A percentile compares a stretch with the other conserved stretches of the same genome.
Evolutionary conservation across 495 filamentous ascomycete species (phyloP).

Genomic region (Xylaria venustula): DNA sequence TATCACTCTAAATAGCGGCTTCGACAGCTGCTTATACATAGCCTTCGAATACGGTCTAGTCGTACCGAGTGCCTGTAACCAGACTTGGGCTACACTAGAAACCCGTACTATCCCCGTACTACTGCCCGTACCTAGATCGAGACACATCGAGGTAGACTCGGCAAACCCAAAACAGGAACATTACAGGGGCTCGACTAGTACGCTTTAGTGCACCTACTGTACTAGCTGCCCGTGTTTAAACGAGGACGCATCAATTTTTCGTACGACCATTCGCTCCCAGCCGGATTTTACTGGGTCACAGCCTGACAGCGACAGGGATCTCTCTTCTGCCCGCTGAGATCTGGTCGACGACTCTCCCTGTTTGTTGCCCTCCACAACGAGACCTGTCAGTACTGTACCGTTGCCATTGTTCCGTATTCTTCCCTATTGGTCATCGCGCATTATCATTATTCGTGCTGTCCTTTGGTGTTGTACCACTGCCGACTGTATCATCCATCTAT

Average conservation of each 20-base stretch:
- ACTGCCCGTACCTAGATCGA: slow-evolving; percentile 1
- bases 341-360: neutral
- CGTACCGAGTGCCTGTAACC: too few species aligned
- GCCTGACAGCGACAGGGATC: slow-evolving; percentile 8
- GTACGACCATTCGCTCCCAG: neutral
- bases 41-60: too few species aligned
- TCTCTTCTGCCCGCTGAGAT: neutral
- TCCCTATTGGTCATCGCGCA: slow-evolving; percentile 4
- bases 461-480: neutral
- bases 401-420: neutral
- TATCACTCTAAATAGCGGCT: too few species aligned
- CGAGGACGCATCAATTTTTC: neutral
- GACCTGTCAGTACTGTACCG: slow-evolving; percentile 6
- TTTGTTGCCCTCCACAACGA: slow-evolving; percentile 16
- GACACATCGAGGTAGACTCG: neutral
- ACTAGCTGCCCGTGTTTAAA: neutral
- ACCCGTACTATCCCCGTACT: too few species aligned
- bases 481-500: neutral
- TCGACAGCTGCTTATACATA: too few species aligned
- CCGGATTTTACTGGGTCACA: slow-evolving; percentile 7
- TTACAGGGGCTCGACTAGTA: neutral
- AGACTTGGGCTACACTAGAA: too few species aligned
- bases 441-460: slow-evolving; percentile 3
- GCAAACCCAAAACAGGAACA: slow-evolving; percentile 3
- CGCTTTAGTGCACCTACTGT: neutral